Conservation (phyloP, 78 protist species). For the Polysphondylium violaceum region DNA sequence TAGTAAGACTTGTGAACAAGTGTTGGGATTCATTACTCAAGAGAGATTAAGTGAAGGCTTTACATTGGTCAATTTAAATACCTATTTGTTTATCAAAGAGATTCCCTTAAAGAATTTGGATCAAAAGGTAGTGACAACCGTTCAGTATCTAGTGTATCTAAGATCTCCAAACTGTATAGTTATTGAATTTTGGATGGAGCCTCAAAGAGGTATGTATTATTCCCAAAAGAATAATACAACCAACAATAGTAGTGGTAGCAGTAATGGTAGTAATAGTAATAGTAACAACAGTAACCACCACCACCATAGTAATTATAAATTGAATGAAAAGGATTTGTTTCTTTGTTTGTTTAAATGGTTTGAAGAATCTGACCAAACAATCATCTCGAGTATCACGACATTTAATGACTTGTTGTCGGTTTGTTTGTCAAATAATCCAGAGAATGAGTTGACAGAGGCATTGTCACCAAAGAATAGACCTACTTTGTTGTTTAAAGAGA, state of each 20-base stretch:
- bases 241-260: not conserved
- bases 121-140: not conserved
- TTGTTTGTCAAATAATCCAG: slow-evolving; percentile 38
- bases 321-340: slow-evolving; percentile 36
- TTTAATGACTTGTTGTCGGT: slow-evolving; percentile 45
- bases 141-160: slow-evolving; percentile 54
- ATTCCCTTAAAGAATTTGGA: slow-evolving; percentile 10
- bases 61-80: slow-evolving; percentile 38
- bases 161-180: slow-evolving; percentile 54
- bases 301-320: not conserved
- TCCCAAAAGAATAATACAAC: not conserved
- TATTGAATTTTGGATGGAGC: slow-evolving; percentile 80
- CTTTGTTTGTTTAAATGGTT: slow-evolving; percentile 35
- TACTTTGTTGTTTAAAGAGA: slow-evolving; percentile 12
- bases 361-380: slow-evolving; percentile 51
- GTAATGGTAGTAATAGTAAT: not conserved
- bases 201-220: slow-evolving; percentile 61
- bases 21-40: slow-evolving; percentile 39
- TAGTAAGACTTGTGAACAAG: slow-evolving; percentile 49
- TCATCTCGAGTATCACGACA: slow-evolving; percentile 21
- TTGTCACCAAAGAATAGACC: not conserved
- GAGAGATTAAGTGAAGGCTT: slow-evolving; percentile 73
- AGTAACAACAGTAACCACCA: no score
- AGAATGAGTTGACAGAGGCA: slow-evolving; percentile 16
- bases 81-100: slow-evolving; percentile 59